These are phyloP conservation scores for Xylaria venustula DNA, from an alignment of 495 filamentous ascomycete species.

Conservation along the genomic window DNA sequence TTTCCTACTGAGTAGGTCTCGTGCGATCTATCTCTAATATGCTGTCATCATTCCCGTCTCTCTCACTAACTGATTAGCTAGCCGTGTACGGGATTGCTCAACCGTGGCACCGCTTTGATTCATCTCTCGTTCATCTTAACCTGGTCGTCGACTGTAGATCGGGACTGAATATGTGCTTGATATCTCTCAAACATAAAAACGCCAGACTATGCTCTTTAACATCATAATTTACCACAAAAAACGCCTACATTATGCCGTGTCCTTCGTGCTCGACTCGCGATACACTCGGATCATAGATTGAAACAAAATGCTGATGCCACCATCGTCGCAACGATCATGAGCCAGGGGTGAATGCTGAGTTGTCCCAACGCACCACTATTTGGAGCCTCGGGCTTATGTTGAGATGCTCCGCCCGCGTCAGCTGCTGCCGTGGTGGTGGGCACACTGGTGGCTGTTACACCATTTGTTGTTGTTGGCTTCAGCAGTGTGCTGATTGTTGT, in stretches of 20 bases:
- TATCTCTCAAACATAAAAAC: no score
- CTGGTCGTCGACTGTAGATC: neutral
- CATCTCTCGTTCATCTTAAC: neutral
- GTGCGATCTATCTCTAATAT: conserved; percentile 5
- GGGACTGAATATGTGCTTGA: neutral
- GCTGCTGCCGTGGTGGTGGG: neutral
- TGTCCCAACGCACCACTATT: neutral
- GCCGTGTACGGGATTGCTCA: neutral
- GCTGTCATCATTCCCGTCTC: neutral
- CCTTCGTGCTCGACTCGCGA: neutral
- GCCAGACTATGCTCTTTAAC: neutral
- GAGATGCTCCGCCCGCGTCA: neutral
- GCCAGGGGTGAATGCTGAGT: neutral
- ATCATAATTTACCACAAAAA: neutral
- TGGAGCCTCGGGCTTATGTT: conserved; percentile 9
- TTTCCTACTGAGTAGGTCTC: neutral
- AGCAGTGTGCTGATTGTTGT: conserved; percentile 6
- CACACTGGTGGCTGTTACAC: neutral
- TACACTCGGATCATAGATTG: conserved; percentile 3
- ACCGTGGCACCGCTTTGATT: neutral
- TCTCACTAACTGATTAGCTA: neutral
- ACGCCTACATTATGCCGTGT: neutral
- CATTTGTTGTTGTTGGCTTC: neutral
- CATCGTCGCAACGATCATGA: neutral
- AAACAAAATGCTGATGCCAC: neutral